phyloP scores from a whole-genome alignment of 495 filamentous ascomycete genomes.

The Sordaria brevicollis region DNA sequence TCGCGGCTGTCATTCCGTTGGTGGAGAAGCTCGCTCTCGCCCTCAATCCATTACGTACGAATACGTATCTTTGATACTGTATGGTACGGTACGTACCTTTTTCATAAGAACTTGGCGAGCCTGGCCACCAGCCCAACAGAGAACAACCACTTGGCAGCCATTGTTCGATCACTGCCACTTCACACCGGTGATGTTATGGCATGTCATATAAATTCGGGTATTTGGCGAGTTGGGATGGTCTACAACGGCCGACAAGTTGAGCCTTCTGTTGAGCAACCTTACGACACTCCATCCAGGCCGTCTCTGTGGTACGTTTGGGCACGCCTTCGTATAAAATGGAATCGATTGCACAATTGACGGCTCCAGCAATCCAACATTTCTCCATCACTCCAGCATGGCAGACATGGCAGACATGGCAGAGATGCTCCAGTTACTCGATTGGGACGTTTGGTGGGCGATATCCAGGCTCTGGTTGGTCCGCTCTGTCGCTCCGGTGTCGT shows the following conservation, averaged over 20 bases:
- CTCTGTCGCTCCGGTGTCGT: neutral
- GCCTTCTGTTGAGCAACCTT: neutral
- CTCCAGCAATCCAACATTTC: neutral
- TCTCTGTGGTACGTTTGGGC: neutral
- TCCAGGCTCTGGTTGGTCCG: neutral
- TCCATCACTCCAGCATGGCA: neutral
- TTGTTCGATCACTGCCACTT: neutral
- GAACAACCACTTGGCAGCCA: neutral
- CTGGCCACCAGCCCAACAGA: neutral
- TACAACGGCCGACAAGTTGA: neutral
- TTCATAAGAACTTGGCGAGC: neutral
- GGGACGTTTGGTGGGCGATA: neutral
- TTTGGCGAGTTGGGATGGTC: neutral
- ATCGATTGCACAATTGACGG: neutral
- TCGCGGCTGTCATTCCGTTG: constrained; percentile 3
- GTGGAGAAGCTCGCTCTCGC: constrained; percentile 5
- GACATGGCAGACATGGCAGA: neutral
- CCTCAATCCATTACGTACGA: constrained; percentile 23
- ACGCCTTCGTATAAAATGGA: neutral
- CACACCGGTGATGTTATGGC: constrained; percentile 20
- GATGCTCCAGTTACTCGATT: neutral
- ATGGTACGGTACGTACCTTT: neutral
- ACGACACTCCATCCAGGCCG: neutral
- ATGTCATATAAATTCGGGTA: constrained; percentile 27
- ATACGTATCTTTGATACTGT: neutral